Percentiles rank a stretch among this genome's conserved stretches.
Evolutionary conservation across 1,284 basidiomycete species (phyloP).

Genomic region (Mrakiaceae sp.): DNA sequence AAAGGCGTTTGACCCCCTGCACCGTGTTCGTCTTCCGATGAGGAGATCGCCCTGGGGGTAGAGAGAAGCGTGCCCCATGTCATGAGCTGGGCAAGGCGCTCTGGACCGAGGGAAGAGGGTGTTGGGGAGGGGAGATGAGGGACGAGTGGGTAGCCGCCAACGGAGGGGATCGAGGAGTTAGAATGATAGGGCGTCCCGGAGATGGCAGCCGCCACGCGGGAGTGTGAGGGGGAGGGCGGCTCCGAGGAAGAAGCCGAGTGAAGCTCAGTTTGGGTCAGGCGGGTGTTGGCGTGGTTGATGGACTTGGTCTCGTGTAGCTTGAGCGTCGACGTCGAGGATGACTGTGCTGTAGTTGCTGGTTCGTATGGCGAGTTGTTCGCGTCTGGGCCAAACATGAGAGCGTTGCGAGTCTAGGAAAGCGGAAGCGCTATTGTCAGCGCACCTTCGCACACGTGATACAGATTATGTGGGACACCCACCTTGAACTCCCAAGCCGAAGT

Average conservation of each 20-base stretch:
- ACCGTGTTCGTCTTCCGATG: conserved; percentile 36
- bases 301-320: conserved; percentile 36
- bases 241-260: neutral
- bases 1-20: conserved; percentile 53
- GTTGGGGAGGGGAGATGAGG: conserved; percentile 77
- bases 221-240: conserved; percentile 45
- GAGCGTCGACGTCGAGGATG: conserved; percentile 37
- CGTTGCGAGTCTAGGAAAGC: conserved; percentile 60
- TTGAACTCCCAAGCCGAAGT: conserved; percentile 82
- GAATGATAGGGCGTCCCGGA: conserved; percentile 45
- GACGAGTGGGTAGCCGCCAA: conserved; percentile 56
- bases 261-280: conserved; percentile 46
- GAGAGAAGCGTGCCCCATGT: conserved; percentile 82
- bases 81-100: conserved; percentile 73
- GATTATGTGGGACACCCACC: conserved; percentile 31
- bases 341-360: conserved; percentile 21
- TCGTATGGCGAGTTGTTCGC: conserved; percentile 69
- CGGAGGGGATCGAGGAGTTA: conserved; percentile 35
- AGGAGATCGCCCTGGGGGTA: conserved; percentile 70
- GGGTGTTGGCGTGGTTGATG: conserved; percentile 67
- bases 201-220: conserved; percentile 66
- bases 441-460: neutral
- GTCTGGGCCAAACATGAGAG: conserved; percentile 84
- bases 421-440: conserved; percentile 17
- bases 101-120: conserved; percentile 60